phyloP scores from a whole-genome alignment of 176 grass and related monocot species.

The Saccharum officinarum region DNA sequence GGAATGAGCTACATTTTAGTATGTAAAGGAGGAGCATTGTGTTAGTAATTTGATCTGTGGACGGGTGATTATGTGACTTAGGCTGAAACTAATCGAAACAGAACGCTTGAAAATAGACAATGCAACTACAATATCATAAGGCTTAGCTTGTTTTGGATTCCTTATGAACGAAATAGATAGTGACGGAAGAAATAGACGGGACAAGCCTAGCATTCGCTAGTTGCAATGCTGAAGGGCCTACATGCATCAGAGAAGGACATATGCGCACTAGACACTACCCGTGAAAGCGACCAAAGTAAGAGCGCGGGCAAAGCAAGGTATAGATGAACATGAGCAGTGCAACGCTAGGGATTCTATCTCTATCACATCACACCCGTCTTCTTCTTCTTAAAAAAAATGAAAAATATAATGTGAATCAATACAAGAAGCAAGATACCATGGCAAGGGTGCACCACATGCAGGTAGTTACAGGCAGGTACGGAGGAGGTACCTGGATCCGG shows the following conservation, averaged over 20 bases:
- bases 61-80: too few species aligned
- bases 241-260: neutral
- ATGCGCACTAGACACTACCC: neutral
- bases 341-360: neutral
- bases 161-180: neutral
- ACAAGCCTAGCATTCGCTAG: neutral
- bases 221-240: neutral
- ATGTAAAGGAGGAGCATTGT: too few species aligned
- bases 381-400: too few species aligned
- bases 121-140: neutral
- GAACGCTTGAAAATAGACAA: neutral
- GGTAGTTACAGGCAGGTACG: too few species aligned
- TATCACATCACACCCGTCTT: too few species aligned
- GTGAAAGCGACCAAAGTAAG: neutral
- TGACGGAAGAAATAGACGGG: neutral
- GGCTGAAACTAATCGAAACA: neutral
- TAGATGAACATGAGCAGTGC: neutral
- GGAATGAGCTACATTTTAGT: too few species aligned
- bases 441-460: too few species aligned
- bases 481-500: conserved; percentile 39
- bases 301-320: neutral
- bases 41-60: too few species aligned
- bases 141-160: neutral
- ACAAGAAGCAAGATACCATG: too few species aligned
- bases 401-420: too few species aligned